Conservation (phyloP, 257 asterid genomes). For the Solanum raphanifolium region DNA sequence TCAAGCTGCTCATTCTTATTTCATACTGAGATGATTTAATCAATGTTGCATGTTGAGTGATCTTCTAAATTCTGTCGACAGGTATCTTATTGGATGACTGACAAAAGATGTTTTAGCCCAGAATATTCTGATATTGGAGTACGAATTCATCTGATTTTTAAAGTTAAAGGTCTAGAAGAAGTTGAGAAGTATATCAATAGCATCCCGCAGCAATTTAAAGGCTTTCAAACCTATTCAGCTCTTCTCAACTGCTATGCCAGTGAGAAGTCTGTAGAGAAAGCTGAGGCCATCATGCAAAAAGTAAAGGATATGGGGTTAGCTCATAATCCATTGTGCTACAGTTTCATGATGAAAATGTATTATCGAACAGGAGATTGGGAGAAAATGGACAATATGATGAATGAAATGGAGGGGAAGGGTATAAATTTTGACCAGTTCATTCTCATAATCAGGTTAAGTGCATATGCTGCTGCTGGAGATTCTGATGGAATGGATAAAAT, state of each 20-base stretch:
- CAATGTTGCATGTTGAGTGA: not conserved
- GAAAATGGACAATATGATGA: constrained; percentile 28
- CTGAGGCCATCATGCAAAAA: constrained; percentile 54
- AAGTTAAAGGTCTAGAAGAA: constrained; percentile 38
- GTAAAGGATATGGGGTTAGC: constrained; percentile 41
- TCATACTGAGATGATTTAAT: not conserved
- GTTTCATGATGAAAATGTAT: constrained; percentile 55
- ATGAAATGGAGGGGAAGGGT: constrained; percentile 50
- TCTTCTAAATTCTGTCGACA: constrained; percentile 7
- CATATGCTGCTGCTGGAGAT: constrained; percentile 44
- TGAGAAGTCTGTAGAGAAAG: constrained; percentile 46
- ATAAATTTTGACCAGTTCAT: constrained; percentile 32
- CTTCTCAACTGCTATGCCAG: constrained; percentile 58
- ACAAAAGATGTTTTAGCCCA: constrained; percentile 19
- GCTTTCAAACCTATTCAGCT: constrained; percentile 21
- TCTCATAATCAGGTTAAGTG: constrained; percentile 25
- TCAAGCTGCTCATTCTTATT: not conserved
- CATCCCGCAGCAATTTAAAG: constrained; percentile 28
- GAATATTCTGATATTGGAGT: constrained; percentile 27
- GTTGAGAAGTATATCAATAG: constrained; percentile 39
- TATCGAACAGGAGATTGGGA: constrained; percentile 22
- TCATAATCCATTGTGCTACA: constrained; percentile 42
- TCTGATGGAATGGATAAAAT: constrained; percentile 42
- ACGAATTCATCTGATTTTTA: constrained; percentile 39
- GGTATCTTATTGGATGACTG: constrained; percentile 75